These are phyloP conservation scores for Globisporangium camurandrum DNA, from an alignment of 352 stramenopile species.

Conservation along the genomic window DNA sequence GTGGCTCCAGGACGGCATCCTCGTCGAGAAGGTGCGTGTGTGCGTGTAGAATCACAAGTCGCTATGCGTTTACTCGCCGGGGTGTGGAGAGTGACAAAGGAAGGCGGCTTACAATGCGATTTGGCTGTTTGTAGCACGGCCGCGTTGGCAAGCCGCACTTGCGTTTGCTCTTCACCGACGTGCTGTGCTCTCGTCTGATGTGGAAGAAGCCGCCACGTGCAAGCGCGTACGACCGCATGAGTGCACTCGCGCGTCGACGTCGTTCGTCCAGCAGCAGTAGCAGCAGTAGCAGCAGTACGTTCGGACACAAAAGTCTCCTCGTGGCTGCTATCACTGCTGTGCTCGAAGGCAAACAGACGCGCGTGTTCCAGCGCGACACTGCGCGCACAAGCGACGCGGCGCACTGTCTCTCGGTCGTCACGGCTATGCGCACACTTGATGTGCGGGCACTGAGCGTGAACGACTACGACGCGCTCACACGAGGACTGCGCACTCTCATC, in stretches of 20 bases:
- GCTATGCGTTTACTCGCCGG: not conserved
- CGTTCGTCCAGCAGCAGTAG: too few relatives aligned
- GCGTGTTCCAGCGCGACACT: constrained; percentile 24
- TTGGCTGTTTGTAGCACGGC: constrained; percentile 21
- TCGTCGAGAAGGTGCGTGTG: constrained; percentile 33
- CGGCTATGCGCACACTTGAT: constrained; percentile 29
- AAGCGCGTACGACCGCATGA: constrained; percentile 4
- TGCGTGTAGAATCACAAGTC: not conserved
- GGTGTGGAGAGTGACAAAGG: too few relatives aligned
- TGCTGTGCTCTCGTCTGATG: constrained; percentile 24
- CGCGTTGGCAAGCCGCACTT: constrained; percentile 29
- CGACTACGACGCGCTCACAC: constrained; percentile 25
- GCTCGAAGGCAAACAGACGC: constrained; percentile 27
- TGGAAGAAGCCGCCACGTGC: constrained; percentile 25
- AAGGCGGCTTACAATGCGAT: not conserved
- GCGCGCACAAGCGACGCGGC: constrained; percentile 19
- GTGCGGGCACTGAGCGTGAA: constrained; percentile 25
- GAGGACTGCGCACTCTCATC: constrained; percentile 23
- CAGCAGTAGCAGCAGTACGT: constrained; percentile 15
- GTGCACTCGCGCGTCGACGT: not conserved
- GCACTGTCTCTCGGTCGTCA: constrained; percentile 32
- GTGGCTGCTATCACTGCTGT: constrained; percentile 26
- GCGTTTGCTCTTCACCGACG: constrained; percentile 27
- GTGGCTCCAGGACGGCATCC: constrained; percentile 26
- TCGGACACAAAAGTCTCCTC: constrained; percentile 24